Percentiles rank a stretch among this genome's conserved stretches.
Evolutionary conservation across 352 stramenopile species (phyloP).

Genomic region (Globisporangium uncinulatum): DNA sequence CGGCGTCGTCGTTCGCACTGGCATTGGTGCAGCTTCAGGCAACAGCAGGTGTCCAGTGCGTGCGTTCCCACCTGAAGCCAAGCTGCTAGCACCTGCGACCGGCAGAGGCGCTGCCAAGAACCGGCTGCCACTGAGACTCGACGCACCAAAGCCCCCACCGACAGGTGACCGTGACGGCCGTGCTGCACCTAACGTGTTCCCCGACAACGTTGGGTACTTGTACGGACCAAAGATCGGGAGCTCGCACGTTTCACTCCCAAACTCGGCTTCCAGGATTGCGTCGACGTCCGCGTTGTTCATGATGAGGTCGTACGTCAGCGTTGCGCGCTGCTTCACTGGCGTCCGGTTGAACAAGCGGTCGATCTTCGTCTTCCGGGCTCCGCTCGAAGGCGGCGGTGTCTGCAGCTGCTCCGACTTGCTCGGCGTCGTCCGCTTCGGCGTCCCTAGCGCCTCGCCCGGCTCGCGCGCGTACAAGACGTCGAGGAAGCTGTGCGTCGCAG

Average conservation of each 20-base stretch:
- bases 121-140: not conserved
- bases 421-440: not conserved
- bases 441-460: not conserved
- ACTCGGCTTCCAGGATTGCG: conserved; percentile 23
- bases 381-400: conserved; percentile 4
- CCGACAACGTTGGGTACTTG: conserved; percentile 21
- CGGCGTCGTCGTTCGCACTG: conserved; percentile 7
- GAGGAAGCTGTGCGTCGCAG: conserved; percentile 7
- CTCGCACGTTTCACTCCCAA: conserved; percentile 19
- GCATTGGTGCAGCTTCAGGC: not conserved
- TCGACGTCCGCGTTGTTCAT: conserved; percentile 22
- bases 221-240: conserved; percentile 23
- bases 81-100: not conserved
- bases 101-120: conserved; percentile 3
- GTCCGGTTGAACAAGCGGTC: conserved; percentile 18
- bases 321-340: conserved; percentile 6
- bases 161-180: conserved; percentile 11
- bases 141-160: conserved; percentile 8
- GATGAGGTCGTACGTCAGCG: conserved; percentile 20
- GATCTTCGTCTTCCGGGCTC: conserved; percentile 15
- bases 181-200: not conserved
- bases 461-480: conserved; percentile 18
- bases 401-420: not conserved
- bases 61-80: not conserved
- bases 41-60: not conserved